Evolutionary conservation across 202 grass and related monocot genomes (phyloP), one percentile per base, ranked within the genome.

Genomic region (Brachypodium distachyon): DNA sequence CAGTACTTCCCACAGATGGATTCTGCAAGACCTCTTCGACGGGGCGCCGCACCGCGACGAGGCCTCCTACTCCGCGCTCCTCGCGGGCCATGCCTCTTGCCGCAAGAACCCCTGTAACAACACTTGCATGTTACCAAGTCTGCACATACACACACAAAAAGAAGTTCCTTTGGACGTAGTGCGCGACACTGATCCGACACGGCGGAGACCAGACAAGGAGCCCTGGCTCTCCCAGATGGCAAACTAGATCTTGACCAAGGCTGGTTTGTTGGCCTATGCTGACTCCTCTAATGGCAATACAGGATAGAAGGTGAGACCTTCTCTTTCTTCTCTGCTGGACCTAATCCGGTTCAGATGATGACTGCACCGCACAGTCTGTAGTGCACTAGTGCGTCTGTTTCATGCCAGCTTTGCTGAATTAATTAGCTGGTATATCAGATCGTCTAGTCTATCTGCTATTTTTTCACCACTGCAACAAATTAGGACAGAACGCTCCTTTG

Each of bases 11-110:
- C n/a, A n/a, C n/a, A n/a, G n/a, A n/a, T n/a, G n/a, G n/a, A n/a
- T n/a, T n/a, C n/a, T n/a, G n/a, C n/a, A n/a, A n/a, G n/a, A n/a
- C 62, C 32, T 82, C 38, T 89, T 93, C 77, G 81, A 87, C 47
- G 83, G 39, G 23, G 84, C 74, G 80, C 86, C 60, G 5, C 76
- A 14, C 40, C 67, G 49, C n/a, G 86, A 89, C 42, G 83, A 79
- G 81, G 77, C 83, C 47, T 80, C 86, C 46, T 86, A 85, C 71
- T 53, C 86, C 54, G 72, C 61, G 46, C 66, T 92, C 40, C 84
- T 87, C 80, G 66, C 80, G 3, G 90, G 90, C 19, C 75, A 86
- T 26, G 86, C 84, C 13, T n/a, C n/a, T n/a, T n/a, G n/a, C n/a
- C n/a, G n/a, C n/a, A n/a, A n/a, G n/a, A n/a, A n/a, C n/a, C n/a